A percentile compares a stretch with the other conserved stretches of the same genome.
These are phyloP conservation scores for Obelidium mucronatum DNA, from an alignment of 192 early-diverging fungal genomes.

Conservation along the genomic window DNA sequence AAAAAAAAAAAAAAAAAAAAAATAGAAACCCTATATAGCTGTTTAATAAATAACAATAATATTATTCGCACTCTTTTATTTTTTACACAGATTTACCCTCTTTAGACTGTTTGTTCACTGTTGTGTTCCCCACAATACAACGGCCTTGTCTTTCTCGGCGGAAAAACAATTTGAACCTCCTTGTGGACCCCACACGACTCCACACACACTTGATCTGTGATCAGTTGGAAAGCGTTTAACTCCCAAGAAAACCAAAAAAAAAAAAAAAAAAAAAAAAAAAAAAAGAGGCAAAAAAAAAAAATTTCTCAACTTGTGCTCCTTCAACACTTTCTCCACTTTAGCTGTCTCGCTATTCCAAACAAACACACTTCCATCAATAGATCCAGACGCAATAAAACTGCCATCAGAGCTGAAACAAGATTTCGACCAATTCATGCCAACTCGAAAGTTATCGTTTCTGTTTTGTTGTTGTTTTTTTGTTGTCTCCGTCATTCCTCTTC, in stretches of 20 bases:
- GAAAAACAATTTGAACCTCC: constrained; percentile 43
- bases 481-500: constrained; percentile 20
- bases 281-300: no score
- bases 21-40: no score
- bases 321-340: constrained; percentile 68
- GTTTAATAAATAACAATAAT: no score
- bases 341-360: constrained; percentile 77
- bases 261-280: no score
- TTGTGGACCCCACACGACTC: constrained; percentile 53
- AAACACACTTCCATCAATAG: constrained; percentile 78
- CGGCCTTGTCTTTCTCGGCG: constrained; percentile 47
- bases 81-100: no score
- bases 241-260: no score
- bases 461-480: not conserved
- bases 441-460: constrained; percentile 78
- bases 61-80: no score
- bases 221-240: not conserved
- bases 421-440: constrained; percentile 88
- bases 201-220: constrained; percentile 44
- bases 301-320: constrained; percentile 69
- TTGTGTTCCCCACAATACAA: constrained; percentile 43
- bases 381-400: constrained; percentile 81
- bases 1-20: no score
- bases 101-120: not conserved
- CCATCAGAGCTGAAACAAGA: constrained; percentile 92